phyloP scores from a whole-genome alignment of 1,284 basidiomycete genomes.

The Phylloporus sp. region DNA sequence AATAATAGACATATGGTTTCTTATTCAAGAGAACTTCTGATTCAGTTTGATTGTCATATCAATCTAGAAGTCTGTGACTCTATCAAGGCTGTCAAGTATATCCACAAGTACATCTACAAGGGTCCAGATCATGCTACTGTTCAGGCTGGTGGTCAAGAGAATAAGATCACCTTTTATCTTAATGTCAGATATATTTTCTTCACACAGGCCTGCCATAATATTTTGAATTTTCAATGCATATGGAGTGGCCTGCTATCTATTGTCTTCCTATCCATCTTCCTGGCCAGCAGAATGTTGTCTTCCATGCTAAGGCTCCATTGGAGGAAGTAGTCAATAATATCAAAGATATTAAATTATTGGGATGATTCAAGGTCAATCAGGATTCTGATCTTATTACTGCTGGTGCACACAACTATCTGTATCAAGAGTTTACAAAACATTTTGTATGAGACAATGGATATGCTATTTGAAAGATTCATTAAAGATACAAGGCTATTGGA shows the following conservation, averaged over 20 bases:
- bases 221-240: conserved; percentile 27
- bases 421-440: conserved; percentile 46
- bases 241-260: conserved; percentile 21
- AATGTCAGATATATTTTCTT: conserved; percentile 21
- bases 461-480: not conserved
- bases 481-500: conserved; percentile 34
- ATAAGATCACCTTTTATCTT: conserved; percentile 20
- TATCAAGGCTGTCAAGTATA: not conserved
- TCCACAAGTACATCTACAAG: not conserved
- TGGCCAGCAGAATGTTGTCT: conserved; percentile 41
- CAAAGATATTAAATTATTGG: conserved; percentile 28
- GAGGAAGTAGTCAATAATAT: conserved; percentile 16
- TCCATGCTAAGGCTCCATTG: conserved; percentile 27
- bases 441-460: conserved; percentile 22
- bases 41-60: not conserved
- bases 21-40: conserved; percentile 10
- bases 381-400: conserved; percentile 27
- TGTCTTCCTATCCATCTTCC: conserved; percentile 18
- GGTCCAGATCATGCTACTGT: not conserved
- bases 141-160: not conserved
- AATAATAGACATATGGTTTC: not conserved
- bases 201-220: conserved; percentile 18
- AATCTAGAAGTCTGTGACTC: not conserved
- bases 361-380: conserved; percentile 47
- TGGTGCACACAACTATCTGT: conserved; percentile 36